Base-by-base conservation (phyloP, 73 alveolate genomes). In the Diophrys sp. region DNA sequence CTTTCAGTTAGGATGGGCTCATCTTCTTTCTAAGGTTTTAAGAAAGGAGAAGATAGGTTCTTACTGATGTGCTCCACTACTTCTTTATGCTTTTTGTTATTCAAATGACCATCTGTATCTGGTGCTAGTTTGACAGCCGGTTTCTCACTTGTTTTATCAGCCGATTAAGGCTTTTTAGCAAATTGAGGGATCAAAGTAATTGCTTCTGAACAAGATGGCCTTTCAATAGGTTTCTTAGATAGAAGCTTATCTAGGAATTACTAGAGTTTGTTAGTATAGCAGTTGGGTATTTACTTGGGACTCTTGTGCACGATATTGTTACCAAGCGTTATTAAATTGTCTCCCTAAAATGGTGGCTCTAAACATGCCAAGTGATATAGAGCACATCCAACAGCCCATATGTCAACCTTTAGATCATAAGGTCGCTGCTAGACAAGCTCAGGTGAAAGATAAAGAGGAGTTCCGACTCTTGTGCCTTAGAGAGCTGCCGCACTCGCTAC, bases 381-480 rank as follows among this genome's bases (percentile, higher is more conserved):
- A 0, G 96, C 96, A 62, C 99, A 96, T 0, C 99, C 99, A 31
- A 97, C 79, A 0, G 99, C 97, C 99, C 99, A 97, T n/a, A 97
- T 89, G 88, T 97, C 99, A 28, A 96, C 98, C 33, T 84, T 84
- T 79, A 82, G 92, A 81, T 96, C 99, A 89, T 97, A 97, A 23
- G 99, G 99, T 55, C 91, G 80, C 77, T 94, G 94, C 79, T 96
- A 89, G 0, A 97, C 97, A 32, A 96, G 76, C 87, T 97, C 99
- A 1, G 99, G 99, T 29, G 98, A 88, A 0, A 97, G 84, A 75
- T 97, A 97, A 33, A 97, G 89, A 33, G 99, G 99, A 0, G 99
- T 97, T 23, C 99, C 99, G 0, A 97, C 99, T 75, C 99, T 54
- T 18, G 79, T 71, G 8, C 54, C 54, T 23, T 71, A 33, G 33